Percentiles rank a stretch among this genome's conserved stretches.
phyloP scores from a whole-genome alignment of 179 eudicot species.

The Spergularia azorica region DNA sequence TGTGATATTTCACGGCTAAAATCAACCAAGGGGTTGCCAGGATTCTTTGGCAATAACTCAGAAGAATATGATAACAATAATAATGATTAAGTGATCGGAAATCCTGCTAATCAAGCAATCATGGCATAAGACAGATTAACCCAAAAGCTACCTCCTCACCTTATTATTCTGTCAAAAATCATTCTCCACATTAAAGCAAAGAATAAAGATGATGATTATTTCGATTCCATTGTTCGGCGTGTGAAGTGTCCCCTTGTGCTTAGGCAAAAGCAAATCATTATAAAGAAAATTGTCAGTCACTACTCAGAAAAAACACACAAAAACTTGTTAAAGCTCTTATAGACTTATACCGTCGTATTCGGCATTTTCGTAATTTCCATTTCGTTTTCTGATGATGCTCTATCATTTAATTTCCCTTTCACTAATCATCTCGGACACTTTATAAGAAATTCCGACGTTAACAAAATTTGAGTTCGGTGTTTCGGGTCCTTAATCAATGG shows the following conservation, averaged over 20 bases:
- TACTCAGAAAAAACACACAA: no score
- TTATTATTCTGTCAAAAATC: conserved; percentile 28
- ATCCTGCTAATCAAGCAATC: conserved; percentile 29
- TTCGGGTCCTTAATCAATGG: neutral
- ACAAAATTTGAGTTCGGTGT: no score
- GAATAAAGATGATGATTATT: conserved; percentile 24
- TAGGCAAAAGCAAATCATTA: conserved; percentile 37
- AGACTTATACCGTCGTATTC: no score
- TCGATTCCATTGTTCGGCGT: conserved; percentile 36
- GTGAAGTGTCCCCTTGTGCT: conserved; percentile 34
- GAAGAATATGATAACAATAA: conserved; percentile 9
- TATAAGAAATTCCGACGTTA: no score
- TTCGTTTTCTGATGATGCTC: no score
- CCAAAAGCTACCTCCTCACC: conserved; percentile 1
- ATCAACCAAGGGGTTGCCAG: neutral
- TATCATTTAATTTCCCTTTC: no score
- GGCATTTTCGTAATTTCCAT: neutral
- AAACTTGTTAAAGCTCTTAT: no score
- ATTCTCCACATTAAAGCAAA: conserved; percentile 30
- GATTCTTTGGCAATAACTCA: conserved; percentile 12
- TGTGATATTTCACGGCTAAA: neutral
- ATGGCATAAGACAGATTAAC: conserved; percentile 9
- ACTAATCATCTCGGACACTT: no score
- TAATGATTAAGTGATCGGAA: conserved; percentile 24
- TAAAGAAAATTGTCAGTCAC: conserved; percentile 14